A percentile compares a stretch with the other conserved stretches of the same genome.
These are phyloP conservation scores for Ormosia emarginata DNA, from an alignment of 306 rosid genomes.

Conservation along the genomic window DNA sequence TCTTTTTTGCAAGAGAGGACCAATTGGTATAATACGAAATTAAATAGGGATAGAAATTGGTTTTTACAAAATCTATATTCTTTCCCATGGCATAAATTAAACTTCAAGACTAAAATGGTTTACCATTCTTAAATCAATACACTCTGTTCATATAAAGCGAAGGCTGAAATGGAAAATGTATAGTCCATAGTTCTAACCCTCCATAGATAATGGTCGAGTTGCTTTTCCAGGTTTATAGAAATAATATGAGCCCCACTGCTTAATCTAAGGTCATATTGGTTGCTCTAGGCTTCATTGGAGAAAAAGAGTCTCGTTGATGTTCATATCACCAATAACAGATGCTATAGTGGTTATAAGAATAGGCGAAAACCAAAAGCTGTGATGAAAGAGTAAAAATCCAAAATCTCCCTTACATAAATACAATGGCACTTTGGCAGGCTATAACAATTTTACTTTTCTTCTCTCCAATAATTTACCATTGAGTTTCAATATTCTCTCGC, in stretches of 20 bases:
- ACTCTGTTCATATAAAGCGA: too few relatives aligned
- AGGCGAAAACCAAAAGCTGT: neutral
- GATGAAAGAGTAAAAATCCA: neutral
- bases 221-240: neutral
- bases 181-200: neutral
- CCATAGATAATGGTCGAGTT: neutral
- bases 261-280: neutral
- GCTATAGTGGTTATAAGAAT: neutral
- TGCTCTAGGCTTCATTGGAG: neutral
- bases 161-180: neutral
- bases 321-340: neutral
- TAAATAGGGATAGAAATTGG: neutral
- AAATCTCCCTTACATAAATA: neutral
- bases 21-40: neutral
- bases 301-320: neutral
- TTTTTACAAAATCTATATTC: neutral
- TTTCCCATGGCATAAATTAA: too few relatives aligned
- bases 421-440: neutral
- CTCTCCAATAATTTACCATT: neutral
- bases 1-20: too few relatives aligned
- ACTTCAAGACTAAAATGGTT: too few relatives aligned
- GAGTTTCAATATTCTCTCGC: neutral
- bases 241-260: neutral
- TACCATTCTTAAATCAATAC: too few relatives aligned
- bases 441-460: neutral